Percentiles rank a stretch among this genome's conserved stretches.
Evolutionary conservation across 139 green algal species (phyloP).

Genomic region (Spirogloea muscicola): DNA sequence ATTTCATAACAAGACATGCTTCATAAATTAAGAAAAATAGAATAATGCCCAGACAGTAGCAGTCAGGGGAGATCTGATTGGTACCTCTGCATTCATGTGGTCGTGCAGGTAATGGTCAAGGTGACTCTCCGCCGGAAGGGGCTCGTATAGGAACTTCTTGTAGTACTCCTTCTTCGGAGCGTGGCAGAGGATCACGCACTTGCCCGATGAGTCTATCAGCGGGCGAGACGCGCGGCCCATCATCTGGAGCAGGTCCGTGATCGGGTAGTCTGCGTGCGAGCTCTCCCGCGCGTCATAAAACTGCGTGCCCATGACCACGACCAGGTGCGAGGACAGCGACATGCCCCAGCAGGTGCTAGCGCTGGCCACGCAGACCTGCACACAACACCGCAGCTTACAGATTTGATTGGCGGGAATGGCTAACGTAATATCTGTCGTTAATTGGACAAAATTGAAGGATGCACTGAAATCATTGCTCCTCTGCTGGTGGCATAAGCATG

Average conservation of each 20-base stretch:
- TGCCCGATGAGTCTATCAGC: constrained; percentile 52
- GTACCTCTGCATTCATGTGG: constrained; percentile 69
- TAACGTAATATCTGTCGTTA: too few relatives aligned
- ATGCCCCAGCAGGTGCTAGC: constrained; percentile 78
- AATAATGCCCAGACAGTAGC: too few relatives aligned
- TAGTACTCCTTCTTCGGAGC: constrained; percentile 95
- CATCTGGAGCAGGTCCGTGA: constrained; percentile 96
- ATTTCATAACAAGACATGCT: too few relatives aligned
- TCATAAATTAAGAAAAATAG: too few relatives aligned
- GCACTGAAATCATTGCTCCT: too few relatives aligned
- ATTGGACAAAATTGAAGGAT: too few relatives aligned
- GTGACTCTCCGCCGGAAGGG: constrained; percentile 92
- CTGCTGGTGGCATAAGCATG: too few relatives aligned
- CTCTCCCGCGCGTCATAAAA: constrained; percentile 70
- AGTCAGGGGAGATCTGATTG: too few relatives aligned
- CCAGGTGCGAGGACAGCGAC: constrained; percentile 61
- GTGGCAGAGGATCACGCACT: constrained; percentile 85
- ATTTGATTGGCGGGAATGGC: too few relatives aligned
- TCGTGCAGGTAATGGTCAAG: constrained; percentile 93
- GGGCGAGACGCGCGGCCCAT: constrained; percentile 75
- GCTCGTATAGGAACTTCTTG: constrained; percentile 97
- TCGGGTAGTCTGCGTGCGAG: constrained; percentile 81
- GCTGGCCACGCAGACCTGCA: constrained; percentile 79
- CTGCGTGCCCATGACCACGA: constrained; percentile 94
- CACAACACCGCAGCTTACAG: too few relatives aligned